These are phyloP conservation scores for Sistotremastrum suecicum DNA, from an alignment of 768 basidiomycete genomes.

Conservation along the genomic window DNA sequence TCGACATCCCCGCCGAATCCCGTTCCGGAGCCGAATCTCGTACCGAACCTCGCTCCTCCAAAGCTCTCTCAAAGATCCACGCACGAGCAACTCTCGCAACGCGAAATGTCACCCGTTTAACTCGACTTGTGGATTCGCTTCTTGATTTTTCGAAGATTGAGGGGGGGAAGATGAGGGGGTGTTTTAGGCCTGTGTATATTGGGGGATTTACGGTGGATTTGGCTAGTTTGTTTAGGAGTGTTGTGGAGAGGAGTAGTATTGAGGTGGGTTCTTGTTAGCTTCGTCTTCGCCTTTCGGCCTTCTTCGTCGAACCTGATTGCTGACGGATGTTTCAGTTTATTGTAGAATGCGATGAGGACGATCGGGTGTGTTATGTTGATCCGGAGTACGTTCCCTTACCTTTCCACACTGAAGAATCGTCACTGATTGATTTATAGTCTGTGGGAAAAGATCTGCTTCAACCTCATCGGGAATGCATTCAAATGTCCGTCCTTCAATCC, in stretches of 20 bases:
- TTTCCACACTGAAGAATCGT: background rate
- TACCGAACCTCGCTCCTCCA: too few species aligned
- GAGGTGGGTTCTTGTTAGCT: constrained; percentile 2
- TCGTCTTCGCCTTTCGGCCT: background rate
- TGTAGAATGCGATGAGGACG: constrained; percentile 15
- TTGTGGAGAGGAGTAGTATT: constrained; percentile 17
- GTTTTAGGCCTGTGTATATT: constrained; percentile 19
- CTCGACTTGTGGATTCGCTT: constrained; percentile 21
- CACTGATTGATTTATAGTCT: background rate
- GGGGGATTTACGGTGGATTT: constrained; percentile 18
- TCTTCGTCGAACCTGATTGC: too few species aligned
- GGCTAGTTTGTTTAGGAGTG: constrained; percentile 19
- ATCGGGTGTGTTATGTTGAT: constrained; percentile 17
- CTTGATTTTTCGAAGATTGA: constrained; percentile 26
- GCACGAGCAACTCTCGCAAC: constrained; percentile 10
- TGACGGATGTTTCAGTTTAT: too few species aligned
- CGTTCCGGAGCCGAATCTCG: too few species aligned
- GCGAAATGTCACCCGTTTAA: constrained; percentile 19
- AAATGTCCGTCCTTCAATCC: constrained; percentile 12
- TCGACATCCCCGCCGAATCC: too few species aligned
- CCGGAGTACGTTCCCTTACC: constrained; percentile 8
- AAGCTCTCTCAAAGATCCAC: constrained; percentile 6
- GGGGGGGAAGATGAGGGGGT: constrained; percentile 15
- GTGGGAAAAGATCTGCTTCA: constrained; percentile 16
- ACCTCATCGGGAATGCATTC: constrained; percentile 21